These are phyloP conservation scores for Paecilomyces fulvus DNA, from an alignment of 2,329 filamentous ascomycete genomes.

Conservation along the genomic window DNA sequence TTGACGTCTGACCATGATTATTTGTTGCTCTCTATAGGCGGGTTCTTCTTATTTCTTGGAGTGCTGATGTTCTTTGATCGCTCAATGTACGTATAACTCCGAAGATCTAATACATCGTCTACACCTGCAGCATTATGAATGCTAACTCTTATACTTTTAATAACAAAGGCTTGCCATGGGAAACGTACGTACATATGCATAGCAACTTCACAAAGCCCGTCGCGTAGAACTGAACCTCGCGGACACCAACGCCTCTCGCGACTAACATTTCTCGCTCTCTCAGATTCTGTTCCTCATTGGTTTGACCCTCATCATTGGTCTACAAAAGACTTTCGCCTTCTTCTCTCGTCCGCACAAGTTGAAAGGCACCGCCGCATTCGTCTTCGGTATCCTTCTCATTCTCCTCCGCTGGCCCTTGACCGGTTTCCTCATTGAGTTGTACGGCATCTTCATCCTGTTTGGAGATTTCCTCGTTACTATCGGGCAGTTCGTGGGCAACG, in stretches of 20 bases:
- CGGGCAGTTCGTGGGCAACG: constrained; percentile 71
- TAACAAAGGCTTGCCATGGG: constrained; percentile 80
- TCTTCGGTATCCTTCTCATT: constrained; percentile 73
- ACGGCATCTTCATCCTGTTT: constrained; percentile 88
- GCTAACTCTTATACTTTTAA: background rate
- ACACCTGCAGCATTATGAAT: background rate
- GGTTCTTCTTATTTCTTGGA: constrained; percentile 88
- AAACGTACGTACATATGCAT: constrained; percentile 54
- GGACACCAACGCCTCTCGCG: background rate
- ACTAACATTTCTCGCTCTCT: constrained; percentile 7
- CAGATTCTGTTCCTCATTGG: constrained; percentile 97
- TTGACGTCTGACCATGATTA: constrained; percentile 2
- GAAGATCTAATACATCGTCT: background rate
- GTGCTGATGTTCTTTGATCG: constrained; percentile 97
- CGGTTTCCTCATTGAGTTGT: constrained; percentile 83
- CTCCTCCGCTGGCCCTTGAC: constrained; percentile 83
- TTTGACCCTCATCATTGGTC: constrained; percentile 89
- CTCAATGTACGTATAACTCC: constrained; percentile 60
- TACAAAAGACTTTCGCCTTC: constrained; percentile 84
- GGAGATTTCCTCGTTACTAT: constrained; percentile 95
- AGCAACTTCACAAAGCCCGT: background rate
- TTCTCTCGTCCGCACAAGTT: constrained; percentile 90
- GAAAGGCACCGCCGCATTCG: constrained; percentile 84
- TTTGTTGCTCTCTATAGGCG: constrained; percentile 50
- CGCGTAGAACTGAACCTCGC: background rate